Conservation (phyloP, 768 basidiomycete species). For the Phaffia australis region DNA sequence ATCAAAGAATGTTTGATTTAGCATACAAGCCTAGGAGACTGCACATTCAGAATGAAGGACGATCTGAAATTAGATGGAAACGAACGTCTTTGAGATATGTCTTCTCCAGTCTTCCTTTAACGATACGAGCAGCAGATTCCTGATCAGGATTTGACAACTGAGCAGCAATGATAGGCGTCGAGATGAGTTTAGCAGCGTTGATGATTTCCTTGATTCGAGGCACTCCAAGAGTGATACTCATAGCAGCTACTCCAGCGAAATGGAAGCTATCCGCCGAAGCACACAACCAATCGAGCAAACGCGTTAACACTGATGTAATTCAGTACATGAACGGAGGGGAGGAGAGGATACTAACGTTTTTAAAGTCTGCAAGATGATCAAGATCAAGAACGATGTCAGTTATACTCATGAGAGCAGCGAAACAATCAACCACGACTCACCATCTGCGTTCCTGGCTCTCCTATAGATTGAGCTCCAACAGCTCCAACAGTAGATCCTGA, state of each 20-base stretch:
- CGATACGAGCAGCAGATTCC: constrained; percentile 92
- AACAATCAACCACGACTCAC: background rate
- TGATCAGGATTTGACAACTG: constrained; percentile 67
- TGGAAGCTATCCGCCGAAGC: constrained; percentile 52
- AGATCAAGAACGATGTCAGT: constrained; percentile 41
- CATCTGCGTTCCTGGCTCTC: constrained; percentile 99
- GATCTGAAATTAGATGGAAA: background rate
- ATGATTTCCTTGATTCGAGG: constrained; percentile 99
- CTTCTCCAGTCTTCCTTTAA: constrained; percentile 91
- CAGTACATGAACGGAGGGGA: background rate
- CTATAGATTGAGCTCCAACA: constrained; percentile 96
- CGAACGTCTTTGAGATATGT: constrained; percentile 84
- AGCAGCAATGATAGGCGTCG: constrained; percentile 96
- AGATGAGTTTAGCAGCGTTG: constrained; percentile 94
- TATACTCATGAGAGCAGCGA: constrained; percentile 54
- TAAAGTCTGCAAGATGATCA: background rate
- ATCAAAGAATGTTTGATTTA: background rate
- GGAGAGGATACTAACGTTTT: constrained; percentile 10
- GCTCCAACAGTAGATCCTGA: constrained; percentile 94
- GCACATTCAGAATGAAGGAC: background rate
- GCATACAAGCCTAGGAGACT: background rate
- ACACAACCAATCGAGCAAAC: no score
- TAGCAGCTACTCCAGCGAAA: constrained; percentile 98
- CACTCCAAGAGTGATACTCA: constrained; percentile 99
- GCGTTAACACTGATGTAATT: background rate